Conservation (phyloP, 2,329 filamentous ascomycete species). For the Aureobasidium sp. region DNA sequence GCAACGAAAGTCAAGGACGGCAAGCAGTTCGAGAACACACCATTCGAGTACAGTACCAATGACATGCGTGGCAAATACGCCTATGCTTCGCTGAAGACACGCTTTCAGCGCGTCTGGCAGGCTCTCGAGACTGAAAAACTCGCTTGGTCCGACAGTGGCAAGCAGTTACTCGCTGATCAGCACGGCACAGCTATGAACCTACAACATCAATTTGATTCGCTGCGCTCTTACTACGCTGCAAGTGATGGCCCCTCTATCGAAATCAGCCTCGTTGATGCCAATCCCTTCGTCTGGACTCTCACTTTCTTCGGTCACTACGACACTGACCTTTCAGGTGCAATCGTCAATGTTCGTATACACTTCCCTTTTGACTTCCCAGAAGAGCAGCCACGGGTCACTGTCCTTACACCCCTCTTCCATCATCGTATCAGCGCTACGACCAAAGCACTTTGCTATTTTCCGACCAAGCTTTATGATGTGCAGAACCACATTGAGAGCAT, state of each 20-base stretch:
- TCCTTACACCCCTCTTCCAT: conserved; percentile 79
- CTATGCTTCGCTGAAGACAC: conserved; percentile 64
- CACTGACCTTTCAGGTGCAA: conserved; percentile 86
- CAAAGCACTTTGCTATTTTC: conserved; percentile 77
- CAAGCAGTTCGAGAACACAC: conserved; percentile 67
- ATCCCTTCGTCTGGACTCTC: conserved; percentile 82
- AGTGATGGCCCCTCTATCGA: conserved; percentile 62
- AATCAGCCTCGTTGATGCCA: conserved; percentile 67
- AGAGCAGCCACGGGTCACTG: conserved; percentile 75
- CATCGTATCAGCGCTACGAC: conserved; percentile 68
- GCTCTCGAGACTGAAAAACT: conserved; percentile 65
- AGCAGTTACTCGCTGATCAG: conserved; percentile 45
- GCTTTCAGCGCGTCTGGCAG: conserved; percentile 61
- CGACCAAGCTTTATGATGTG: conserved; percentile 65
- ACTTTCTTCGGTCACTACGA: conserved; percentile 88
- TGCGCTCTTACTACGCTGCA: conserved; percentile 65
- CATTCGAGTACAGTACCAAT: conserved; percentile 73
- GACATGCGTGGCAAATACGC: conserved; percentile 81
- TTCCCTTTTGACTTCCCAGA: conserved; percentile 82
- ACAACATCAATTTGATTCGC: conserved; percentile 76
- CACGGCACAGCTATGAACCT: conserved; percentile 70
- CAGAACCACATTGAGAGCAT: conserved; percentile 78
- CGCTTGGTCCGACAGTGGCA: conserved; percentile 64
- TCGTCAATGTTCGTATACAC: conserved; percentile 72
- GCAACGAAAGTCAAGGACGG: conserved; percentile 55